Percentiles rank a stretch among this genome's conserved stretches.
phyloP scores from a whole-genome alignment of 495 filamentous ascomycete genomes.

The Annulohypoxylon maeteangense region DNA sequence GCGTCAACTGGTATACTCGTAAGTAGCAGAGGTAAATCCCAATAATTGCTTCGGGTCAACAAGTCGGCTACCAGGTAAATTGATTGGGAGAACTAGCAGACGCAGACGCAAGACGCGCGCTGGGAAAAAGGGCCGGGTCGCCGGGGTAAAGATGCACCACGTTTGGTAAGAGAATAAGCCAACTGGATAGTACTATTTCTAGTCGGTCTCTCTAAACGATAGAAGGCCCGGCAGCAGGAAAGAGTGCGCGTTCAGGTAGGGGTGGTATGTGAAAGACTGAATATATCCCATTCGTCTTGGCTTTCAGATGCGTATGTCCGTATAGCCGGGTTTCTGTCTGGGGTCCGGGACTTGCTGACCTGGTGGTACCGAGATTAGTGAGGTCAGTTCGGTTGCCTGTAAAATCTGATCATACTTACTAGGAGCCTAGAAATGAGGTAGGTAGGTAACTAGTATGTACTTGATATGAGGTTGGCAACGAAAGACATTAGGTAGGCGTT shows the following conservation, averaged over 20 bases:
- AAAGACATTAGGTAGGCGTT: constrained; percentile 7
- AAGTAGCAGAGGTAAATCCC: constrained; percentile 25
- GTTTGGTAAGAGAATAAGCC: constrained; percentile 40
- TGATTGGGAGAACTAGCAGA: constrained; percentile 10
- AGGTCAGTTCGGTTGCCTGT: constrained; percentile 8
- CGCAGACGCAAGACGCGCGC: neutral
- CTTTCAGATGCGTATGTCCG: constrained; percentile 43
- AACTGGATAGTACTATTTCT: constrained; percentile 42
- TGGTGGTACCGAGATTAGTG: constrained; percentile 6
- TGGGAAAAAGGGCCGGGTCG: constrained; percentile 43
- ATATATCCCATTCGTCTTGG: constrained; percentile 41
- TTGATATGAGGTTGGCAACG: constrained; percentile 6
- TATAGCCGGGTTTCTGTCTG: constrained; percentile 39
- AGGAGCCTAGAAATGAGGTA: constrained; percentile 19
- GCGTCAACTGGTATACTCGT: constrained; percentile 33
- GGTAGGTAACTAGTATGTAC: neutral
- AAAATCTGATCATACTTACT: constrained; percentile 11
- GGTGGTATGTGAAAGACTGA: constrained; percentile 12
- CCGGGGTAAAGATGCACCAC: constrained; percentile 36
- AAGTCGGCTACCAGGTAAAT: constrained; percentile 33
- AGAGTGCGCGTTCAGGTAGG: constrained; percentile 9
- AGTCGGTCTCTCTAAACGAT: constrained; percentile 25
- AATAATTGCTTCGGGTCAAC: constrained; percentile 32
- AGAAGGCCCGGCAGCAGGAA: constrained; percentile 31
- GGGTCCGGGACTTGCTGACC: constrained; percentile 26